Conservation (phyloP, 2,329 filamentous ascomycete species). For the Microdochium paspali region DNA sequence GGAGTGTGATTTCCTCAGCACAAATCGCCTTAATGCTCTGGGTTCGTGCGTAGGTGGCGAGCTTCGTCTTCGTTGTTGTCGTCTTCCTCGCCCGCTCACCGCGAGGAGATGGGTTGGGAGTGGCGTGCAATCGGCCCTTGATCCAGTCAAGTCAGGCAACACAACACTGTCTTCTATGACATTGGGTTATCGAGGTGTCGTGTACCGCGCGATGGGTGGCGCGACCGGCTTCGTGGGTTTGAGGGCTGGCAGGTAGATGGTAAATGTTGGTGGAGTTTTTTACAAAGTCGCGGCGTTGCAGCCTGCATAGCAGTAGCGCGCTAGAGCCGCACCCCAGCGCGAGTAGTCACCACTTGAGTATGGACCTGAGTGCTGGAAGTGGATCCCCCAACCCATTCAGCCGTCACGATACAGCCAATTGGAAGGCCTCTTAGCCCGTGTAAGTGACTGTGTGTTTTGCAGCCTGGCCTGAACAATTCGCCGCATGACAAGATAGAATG, state of each 20-base stretch:
- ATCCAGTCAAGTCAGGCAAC: background rate
- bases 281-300: background rate
- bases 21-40: background rate
- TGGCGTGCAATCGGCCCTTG: background rate
- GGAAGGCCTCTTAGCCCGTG: too few species aligned
- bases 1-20: conserved; percentile 4
- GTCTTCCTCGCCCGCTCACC: background rate
- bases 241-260: background rate
- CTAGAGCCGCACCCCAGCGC: too few species aligned
- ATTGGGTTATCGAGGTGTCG: background rate
- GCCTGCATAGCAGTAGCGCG: background rate
- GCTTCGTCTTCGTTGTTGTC: background rate
- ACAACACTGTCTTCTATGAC: background rate
- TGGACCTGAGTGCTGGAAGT: too few species aligned
- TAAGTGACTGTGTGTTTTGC: too few species aligned
- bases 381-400: too few species aligned
- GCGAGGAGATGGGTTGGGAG: background rate
- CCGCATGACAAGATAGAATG: too few species aligned
- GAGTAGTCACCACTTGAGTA: too few species aligned
- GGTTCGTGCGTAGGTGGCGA: background rate
- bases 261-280: background rate
- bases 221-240: background rate
- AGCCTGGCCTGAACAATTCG: too few species aligned
- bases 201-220: background rate
- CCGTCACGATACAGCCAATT: too few species aligned